A percentile compares a stretch with the other conserved stretches of the same genome.
phyloP scores from a whole-genome alignment of 805 yeast genomes.

The Candida gorgasii region DNA sequence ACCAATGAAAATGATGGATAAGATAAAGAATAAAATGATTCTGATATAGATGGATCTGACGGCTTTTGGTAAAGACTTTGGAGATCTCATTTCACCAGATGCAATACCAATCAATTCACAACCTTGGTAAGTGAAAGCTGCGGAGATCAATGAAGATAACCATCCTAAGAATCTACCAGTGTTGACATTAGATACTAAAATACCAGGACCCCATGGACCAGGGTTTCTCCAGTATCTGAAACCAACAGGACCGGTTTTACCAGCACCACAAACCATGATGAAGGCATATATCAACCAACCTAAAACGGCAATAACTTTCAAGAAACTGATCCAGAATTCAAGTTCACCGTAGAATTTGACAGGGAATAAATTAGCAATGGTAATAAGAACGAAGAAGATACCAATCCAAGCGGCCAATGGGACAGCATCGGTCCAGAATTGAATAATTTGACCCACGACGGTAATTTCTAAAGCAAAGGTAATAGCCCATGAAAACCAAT shows the following conservation, averaged over 20 bases:
- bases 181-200: constrained; percentile 45
- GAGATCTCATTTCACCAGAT: constrained; percentile 73
- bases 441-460: constrained; percentile 64
- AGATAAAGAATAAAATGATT: constrained; percentile 64
- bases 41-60: constrained; percentile 68
- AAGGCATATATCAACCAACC: constrained; percentile 71
- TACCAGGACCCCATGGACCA: constrained; percentile 73
- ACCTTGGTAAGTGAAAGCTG: constrained; percentile 83
- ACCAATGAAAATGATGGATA: constrained; percentile 68
- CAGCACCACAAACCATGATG: constrained; percentile 77
- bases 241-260: constrained; percentile 67
- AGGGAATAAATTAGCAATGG: constrained; percentile 59
- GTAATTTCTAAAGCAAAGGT: constrained; percentile 75
- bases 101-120: constrained; percentile 75
- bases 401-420: constrained; percentile 74
- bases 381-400: constrained; percentile 60
- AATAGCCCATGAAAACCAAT: constrained; percentile 78
- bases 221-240: constrained; percentile 82
- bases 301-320: constrained; percentile 66
- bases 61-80: constrained; percentile 71
- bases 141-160: constrained; percentile 66
- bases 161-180: constrained; percentile 69
- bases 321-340: constrained; percentile 71
- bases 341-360: constrained; percentile 72
- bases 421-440: constrained; percentile 67